Conservation (phyloP, 1,284 basidiomycete genomes). For the Sphagnurus paluster region DNA sequence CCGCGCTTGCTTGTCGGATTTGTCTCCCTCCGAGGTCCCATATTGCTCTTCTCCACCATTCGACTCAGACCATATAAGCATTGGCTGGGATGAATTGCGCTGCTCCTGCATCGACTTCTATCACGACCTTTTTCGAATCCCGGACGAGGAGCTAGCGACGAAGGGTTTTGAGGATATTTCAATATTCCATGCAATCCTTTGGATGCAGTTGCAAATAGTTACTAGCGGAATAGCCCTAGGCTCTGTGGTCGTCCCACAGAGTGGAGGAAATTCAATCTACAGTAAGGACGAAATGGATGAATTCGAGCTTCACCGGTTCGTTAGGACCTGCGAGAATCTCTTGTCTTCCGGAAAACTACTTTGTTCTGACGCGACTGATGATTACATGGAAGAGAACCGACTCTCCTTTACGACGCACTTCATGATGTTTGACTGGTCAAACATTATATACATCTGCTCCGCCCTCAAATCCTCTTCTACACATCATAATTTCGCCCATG, state of each 20-base stretch:
- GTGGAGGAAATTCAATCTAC: slow-evolving; percentile 31
- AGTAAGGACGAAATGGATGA: slow-evolving; percentile 38
- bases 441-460: slow-evolving; percentile 59
- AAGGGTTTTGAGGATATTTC: slow-evolving; percentile 70
- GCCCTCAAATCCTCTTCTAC: slow-evolving; percentile 50
- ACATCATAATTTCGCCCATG: slow-evolving; percentile 21
- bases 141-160: slow-evolving; percentile 41
- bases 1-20: slow-evolving; percentile 43
- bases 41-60: slow-evolving; percentile 38
- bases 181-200: slow-evolving; percentile 55
- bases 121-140: slow-evolving; percentile 43
- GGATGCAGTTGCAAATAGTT: slow-evolving; percentile 67
- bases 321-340: slow-evolving; percentile 52
- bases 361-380: slow-evolving; percentile 47
- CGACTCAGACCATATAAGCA: slow-evolving; percentile 50
- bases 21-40: slow-evolving; percentile 25
- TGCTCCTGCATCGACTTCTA: slow-evolving; percentile 57
- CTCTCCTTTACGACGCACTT: slow-evolving; percentile 38
- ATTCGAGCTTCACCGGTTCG: slow-evolving; percentile 59
- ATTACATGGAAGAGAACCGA: slow-evolving; percentile 53
- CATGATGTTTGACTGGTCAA: slow-evolving; percentile 68
- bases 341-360: slow-evolving; percentile 41
- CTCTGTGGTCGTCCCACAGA: slow-evolving; percentile 52
- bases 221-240: slow-evolving; percentile 65
- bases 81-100: slow-evolving; percentile 49